Evolutionary conservation across 2,329 filamentous ascomycete species (phyloP).

Genomic region (Zopfia rhizophila): DNA sequence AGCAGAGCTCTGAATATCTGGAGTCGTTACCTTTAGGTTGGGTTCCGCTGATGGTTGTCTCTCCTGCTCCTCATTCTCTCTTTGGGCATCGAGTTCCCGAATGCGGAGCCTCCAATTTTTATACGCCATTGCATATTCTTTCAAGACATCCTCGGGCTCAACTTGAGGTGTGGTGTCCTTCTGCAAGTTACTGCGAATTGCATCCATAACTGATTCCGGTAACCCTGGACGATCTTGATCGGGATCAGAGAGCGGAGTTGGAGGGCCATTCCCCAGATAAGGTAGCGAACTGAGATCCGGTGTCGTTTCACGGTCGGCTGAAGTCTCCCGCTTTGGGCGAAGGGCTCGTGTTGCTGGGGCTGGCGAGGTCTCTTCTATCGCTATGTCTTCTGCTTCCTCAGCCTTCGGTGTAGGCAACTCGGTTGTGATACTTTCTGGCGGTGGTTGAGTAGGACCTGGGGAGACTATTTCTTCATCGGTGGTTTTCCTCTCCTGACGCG

Average conservation of each 20-base stretch:
- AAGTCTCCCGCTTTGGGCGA: slow-evolving; percentile 40
- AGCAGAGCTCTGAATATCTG: slow-evolving; percentile 55
- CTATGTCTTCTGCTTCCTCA: slow-evolving; percentile 46
- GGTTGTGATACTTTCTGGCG: slow-evolving; percentile 27
- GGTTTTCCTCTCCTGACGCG: slow-evolving; percentile 26
- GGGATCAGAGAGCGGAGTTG: slow-evolving; percentile 55
- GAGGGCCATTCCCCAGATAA: slow-evolving; percentile 57
- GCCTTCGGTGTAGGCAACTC: slow-evolving; percentile 13
- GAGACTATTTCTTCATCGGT: slow-evolving; percentile 32
- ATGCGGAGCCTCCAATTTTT: slow-evolving; percentile 54
- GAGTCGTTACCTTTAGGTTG: slow-evolving; percentile 51
- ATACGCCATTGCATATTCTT: slow-evolving; percentile 52
- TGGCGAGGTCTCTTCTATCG: slow-evolving; percentile 39
- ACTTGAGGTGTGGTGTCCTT: slow-evolving; percentile 45
- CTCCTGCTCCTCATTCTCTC: slow-evolving; percentile 51
- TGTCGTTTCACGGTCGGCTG: slow-evolving; percentile 47
- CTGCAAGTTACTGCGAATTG: slow-evolving; percentile 47
- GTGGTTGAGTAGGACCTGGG: slow-evolving; percentile 23
- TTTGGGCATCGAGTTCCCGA: slow-evolving; percentile 53
- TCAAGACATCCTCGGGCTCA: slow-evolving; percentile 37
- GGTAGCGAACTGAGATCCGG: slow-evolving; percentile 57
- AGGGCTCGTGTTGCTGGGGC: slow-evolving; percentile 47
- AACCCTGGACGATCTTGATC: slow-evolving; percentile 51
- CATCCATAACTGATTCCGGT: slow-evolving; percentile 47
- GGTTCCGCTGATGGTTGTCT: slow-evolving; percentile 49